A percentile compares a stretch with the other conserved stretches of the same genome.
These are phyloP conservation scores for Corylus americana DNA, from an alignment of 306 rosid genomes.

Conservation along the genomic window DNA sequence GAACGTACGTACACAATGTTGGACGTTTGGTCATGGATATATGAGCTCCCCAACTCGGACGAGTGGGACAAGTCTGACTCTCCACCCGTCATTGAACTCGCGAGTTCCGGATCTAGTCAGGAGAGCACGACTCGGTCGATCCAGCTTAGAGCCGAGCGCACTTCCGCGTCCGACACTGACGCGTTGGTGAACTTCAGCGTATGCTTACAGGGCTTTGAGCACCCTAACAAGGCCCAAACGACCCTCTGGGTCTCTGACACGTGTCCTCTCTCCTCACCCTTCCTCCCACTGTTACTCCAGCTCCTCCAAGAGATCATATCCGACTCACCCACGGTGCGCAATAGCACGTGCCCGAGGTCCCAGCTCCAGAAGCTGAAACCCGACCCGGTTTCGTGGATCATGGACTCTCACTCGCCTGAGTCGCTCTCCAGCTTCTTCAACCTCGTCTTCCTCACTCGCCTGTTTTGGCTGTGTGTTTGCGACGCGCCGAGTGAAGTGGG, in stretches of 20 bases:
- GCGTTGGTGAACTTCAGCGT: slow-evolving; percentile 53
- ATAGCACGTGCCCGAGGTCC: slow-evolving; percentile 79
- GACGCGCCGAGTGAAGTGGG: slow-evolving; percentile 79
- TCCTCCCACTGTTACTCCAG: slow-evolving; percentile 77
- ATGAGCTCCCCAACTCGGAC: slow-evolving; percentile 58
- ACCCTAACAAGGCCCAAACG: slow-evolving; percentile 32
- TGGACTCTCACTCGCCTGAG: slow-evolving; percentile 87
- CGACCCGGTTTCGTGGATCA: slow-evolving; percentile 78
- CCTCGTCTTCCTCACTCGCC: slow-evolving; percentile 67
- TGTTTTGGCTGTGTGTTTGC: slow-evolving; percentile 88
- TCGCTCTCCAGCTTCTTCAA: slow-evolving; percentile 77
- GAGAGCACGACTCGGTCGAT: slow-evolving; percentile 45
- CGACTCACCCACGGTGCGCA: slow-evolving; percentile 67
- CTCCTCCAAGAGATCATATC: slow-evolving; percentile 85
- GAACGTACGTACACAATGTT: slow-evolving; percentile 1
- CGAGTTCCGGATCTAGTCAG: slow-evolving; percentile 30
- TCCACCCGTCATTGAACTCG: slow-evolving; percentile 48
- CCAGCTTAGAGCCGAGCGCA: slow-evolving; percentile 55
- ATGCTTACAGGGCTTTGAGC: slow-evolving; percentile 55
- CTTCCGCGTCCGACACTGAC: slow-evolving; percentile 51
- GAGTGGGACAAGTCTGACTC: slow-evolving; percentile 56
- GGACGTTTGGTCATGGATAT: slow-evolving; percentile 94
- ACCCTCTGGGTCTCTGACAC: slow-evolving; percentile 75
- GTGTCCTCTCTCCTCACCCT: slow-evolving; percentile 60
- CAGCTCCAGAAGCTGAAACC: slow-evolving; percentile 74